Percentiles rank a stretch among this genome's conserved stretches.
Conservation (phyloP, 179 eudicot species). For the Corrigiola litoralis region DNA sequence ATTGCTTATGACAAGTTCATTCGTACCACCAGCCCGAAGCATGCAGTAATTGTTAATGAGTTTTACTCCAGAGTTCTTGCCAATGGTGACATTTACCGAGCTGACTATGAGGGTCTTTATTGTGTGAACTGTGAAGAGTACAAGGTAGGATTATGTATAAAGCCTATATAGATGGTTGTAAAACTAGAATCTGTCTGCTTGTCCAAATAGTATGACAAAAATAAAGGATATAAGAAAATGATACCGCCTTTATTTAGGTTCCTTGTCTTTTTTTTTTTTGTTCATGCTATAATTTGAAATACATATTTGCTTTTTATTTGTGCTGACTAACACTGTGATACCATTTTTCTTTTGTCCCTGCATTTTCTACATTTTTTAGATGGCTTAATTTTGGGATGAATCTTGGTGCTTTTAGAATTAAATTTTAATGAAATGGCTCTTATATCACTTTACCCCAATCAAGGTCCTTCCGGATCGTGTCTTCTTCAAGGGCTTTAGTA, state of each 20-base stretch:
- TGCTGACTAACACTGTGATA: too few species aligned
- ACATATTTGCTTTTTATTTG: background rate
- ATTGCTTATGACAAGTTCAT: slow-evolving; percentile 93
- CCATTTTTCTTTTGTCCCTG: too few species aligned
- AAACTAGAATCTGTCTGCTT: background rate
- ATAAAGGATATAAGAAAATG: background rate
- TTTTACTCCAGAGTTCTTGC: slow-evolving; percentile 84
- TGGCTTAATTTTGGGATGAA: too few species aligned
- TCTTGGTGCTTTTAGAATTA: too few species aligned
- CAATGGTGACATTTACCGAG: slow-evolving; percentile 90
- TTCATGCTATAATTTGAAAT: background rate
- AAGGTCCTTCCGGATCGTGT: too few species aligned
- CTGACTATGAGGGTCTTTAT: slow-evolving; percentile 94
- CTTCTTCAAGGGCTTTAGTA: too few species aligned
- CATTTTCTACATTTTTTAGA: too few species aligned
- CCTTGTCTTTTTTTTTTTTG: background rate
- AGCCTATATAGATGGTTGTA: background rate
- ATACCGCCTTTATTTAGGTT: background rate
- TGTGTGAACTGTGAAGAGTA: slow-evolving; percentile 98
- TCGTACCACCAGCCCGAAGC: slow-evolving; percentile 75
- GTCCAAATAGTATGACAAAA: background rate
- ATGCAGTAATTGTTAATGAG: slow-evolving; percentile 86
- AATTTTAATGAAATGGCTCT: too few species aligned
- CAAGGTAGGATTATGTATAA: slow-evolving; percentile 46
- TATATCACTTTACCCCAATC: too few species aligned